Evolutionary conservation across 176 grass and related monocot species (phyloP).

Genomic region (Juncus effusus): DNA sequence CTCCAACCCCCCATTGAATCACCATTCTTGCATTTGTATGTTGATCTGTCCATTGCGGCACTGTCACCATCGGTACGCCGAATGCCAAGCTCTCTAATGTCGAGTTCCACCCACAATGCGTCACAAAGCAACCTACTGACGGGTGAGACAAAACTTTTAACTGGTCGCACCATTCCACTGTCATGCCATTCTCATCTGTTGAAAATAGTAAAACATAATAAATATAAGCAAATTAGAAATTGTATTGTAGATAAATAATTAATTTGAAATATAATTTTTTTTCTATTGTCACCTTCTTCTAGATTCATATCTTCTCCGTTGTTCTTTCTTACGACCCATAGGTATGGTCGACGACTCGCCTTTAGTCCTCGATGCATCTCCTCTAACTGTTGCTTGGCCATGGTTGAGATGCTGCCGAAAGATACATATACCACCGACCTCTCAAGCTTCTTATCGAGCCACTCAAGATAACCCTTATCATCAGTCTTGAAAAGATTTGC

Average conservation of each 20-base stretch:
- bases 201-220: too few relatives aligned
- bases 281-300: too few relatives aligned
- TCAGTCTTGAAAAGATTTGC: not conserved
- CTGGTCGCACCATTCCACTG: slow-evolving; percentile 39
- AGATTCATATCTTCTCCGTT: slow-evolving; percentile 10
- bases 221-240: not conserved
- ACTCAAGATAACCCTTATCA: not conserved
- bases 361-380: slow-evolving; percentile 23
- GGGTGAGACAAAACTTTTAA: slow-evolving; percentile 22
- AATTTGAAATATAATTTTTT: too few relatives aligned
- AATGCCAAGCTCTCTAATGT: slow-evolving; percentile 18
- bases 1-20: slow-evolving; percentile 27
- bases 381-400: slow-evolving; percentile 24
- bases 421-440: not conserved
- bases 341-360: not conserved
- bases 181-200: not conserved
- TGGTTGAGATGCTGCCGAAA: not conserved
- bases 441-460: not conserved
- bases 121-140: slow-evolving; percentile 45
- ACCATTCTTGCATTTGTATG: slow-evolving; percentile 16
- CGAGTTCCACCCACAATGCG: slow-evolving; percentile 62
- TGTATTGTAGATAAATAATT: too few relatives aligned
- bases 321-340: not conserved
- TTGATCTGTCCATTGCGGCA: slow-evolving; percentile 28
- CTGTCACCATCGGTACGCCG: slow-evolving; percentile 23